Base-by-base conservation (phyloP, 257 asterid species). In the Cruciata laevipes region DNA sequence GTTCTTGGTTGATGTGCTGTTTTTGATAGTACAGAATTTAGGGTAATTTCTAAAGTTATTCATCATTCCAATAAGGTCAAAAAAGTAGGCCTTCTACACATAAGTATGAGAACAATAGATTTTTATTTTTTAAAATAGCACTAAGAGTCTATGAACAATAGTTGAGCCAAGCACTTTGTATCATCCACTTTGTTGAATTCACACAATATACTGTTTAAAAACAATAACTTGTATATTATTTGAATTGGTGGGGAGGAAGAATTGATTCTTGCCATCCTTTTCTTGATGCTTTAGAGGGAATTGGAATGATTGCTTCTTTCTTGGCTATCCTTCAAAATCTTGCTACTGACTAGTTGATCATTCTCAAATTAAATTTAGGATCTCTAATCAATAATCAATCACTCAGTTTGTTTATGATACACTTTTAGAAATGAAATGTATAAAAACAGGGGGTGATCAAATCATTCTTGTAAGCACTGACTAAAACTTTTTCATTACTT, bases 31-130 rank as follows among this genome's bases (percentile, higher is more conserved):
- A 16, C 33, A 37, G 14, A 64, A 9, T 7, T 8, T 16, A 3
- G 44, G 25, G 42, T 33, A 49, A 7, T 66, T 65, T 66, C 60
- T 24, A 66, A 66, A 66, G 60, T 25, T 25, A 14, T 65, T n/a
- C 61, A 66, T 30, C 47, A 66, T 66, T 49, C 69, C 69, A 20
- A 47, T 66, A 47, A 66, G 47, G 69, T 25, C 20, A 47, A 47
- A 17, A 61, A 66, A 65, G 27, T 16, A 38, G 14, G 12, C 52
- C 3, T 1, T 49, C 53, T 7, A 27, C 30, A 27, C 30, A 27
- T 27, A 2, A 27, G 13, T 3, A 0, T 40, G 35, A 16, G 5
- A 63, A 25, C 68, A 24, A 24, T 51, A 23, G 7, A 13, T 23
- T 12, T 35, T 27, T 27, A 27, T 27, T 27, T 27, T 27, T 27